Conservation (phyloP, 352 stramenopile species). For the Globisporangium lucens region DNA sequence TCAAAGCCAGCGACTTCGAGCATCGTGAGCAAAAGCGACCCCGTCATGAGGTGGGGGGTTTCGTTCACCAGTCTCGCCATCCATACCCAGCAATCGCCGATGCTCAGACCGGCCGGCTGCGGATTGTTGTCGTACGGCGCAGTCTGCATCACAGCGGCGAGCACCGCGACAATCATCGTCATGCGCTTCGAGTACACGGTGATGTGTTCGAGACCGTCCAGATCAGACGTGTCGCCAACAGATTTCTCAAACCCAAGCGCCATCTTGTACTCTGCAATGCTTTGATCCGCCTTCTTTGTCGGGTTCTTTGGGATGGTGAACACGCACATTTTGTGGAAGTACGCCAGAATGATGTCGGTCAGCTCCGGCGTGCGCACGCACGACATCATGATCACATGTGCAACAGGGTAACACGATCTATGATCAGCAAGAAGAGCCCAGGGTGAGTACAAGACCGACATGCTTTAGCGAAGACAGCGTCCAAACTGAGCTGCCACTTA, state of each 20-base stretch:
- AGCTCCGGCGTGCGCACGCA: constrained; percentile 72
- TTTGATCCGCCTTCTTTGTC: constrained; percentile 48
- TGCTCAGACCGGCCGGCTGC: constrained; percentile 45
- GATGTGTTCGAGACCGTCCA: constrained; percentile 63
- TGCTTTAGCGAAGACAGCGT: neutral
- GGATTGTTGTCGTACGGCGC: constrained; percentile 52
- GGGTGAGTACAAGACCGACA: too few relatives aligned
- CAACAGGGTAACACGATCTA: constrained; percentile 68
- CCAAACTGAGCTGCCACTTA: constrained; percentile 18
- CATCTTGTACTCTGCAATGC: constrained; percentile 61
- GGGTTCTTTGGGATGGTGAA: constrained; percentile 69
- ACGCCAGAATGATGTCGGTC: constrained; percentile 62
- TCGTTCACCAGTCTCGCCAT: constrained; percentile 68
- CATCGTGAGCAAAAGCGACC: constrained; percentile 63
- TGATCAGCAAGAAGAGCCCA: neutral
- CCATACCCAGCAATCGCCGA: constrained; percentile 75
- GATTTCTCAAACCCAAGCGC: constrained; percentile 64
- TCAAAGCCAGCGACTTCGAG: constrained; percentile 77
- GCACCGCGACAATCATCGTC: constrained; percentile 69
- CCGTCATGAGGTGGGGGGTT: constrained; percentile 68
- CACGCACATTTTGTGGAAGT: constrained; percentile 73
- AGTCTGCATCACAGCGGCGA: constrained; percentile 72
- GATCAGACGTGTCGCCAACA: constrained; percentile 54
- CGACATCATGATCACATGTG: constrained; percentile 74
- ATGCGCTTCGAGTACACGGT: constrained; percentile 79